Evolutionary conservation across 768 basidiomycete species (phyloP).

Genomic region (Amanita molliuscula): DNA sequence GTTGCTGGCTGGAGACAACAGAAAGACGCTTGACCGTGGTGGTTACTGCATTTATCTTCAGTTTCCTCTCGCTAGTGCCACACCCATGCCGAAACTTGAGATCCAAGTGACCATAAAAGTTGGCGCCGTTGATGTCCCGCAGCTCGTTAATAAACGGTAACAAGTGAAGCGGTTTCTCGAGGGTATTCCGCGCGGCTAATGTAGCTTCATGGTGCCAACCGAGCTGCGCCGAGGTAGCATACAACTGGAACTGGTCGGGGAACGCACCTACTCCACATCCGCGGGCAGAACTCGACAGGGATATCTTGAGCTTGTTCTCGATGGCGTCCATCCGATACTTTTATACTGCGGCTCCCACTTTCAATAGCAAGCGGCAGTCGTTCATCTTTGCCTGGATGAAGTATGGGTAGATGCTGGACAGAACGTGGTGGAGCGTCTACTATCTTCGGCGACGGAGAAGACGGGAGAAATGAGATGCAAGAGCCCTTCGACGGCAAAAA

Average conservation of each 20-base stretch:
- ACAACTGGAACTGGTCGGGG: background rate
- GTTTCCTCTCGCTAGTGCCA: background rate
- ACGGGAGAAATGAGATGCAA: constrained; percentile 20
- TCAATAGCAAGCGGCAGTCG: constrained; percentile 1
- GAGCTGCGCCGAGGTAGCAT: background rate
- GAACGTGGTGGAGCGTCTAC: constrained; percentile 6
- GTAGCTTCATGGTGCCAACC: background rate
- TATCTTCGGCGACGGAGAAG: constrained; percentile 10
- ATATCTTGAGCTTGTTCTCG: background rate
- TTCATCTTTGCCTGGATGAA: background rate
- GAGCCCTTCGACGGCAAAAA: constrained; percentile 15
- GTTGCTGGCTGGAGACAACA: background rate
- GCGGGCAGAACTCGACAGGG: background rate
- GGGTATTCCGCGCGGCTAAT: background rate
- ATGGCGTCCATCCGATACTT: background rate
- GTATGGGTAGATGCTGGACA: constrained; percentile 6
- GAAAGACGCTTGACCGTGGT: background rate
- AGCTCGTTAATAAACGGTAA: background rate
- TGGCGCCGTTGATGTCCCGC: background rate
- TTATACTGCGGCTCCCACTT: background rate
- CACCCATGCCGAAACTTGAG: background rate
- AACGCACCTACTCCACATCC: background rate
- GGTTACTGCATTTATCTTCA: background rate
- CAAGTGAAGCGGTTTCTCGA: background rate
- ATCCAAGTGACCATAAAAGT: background rate